Evolutionary conservation across 371 early-diverging fungal species (phyloP), one percentile per base, ranked within the genome.

Genomic region (Saksenaea vasiformis): DNA sequence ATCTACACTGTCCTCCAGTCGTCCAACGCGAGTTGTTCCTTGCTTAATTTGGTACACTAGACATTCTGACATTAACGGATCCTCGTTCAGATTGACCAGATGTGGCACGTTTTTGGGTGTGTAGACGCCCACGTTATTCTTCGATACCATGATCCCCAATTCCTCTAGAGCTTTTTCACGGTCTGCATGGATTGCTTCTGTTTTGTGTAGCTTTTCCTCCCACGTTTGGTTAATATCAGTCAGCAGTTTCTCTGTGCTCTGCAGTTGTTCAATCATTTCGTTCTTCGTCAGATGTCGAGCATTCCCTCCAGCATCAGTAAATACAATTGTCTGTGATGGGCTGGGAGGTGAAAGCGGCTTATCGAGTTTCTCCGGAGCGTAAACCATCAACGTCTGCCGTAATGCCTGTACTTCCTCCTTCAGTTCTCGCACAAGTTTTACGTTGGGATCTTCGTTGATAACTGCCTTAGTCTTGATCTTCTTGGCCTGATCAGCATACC

Each of bases 401-500:
- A 97, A 79, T 22, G 83, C 71, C 19, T 78, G 83, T 0, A 96
- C 78, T 68, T 97, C 97, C 36, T 91, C 91, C 68, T 94, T 90
- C 41, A 96, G 87, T 64, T 94, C 93, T 36, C 93, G 85, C 54
- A 96, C 91, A n/a, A 94, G 68, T 67, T 85, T 90, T 31, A 88
- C 94, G 57, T 90, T 90, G 5, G 94, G 92, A 66, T 95, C 94
- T 73, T 95, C 95, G 68, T 98, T 98, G 38, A 98, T 91, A 5
- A 92, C 85, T 1, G 97, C 95, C 73, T 89, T 91, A 72, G 94
- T 96, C 74, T 93, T 90, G 71, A 98, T 94, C 62, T 83, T 83
- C 74, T 96, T 97, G 60, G 96, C 97, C 38, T 95, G 90, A 72
- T 96, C 95, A 10, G 97, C 98, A 72, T 96, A 99, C 26, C 97